Percentiles rank a stretch among this genome's conserved stretches.
These are phyloP conservation scores for Fusarium sp. DNA, from an alignment of 2,329 filamentous ascomycete genomes.

Conservation along the genomic window DNA sequence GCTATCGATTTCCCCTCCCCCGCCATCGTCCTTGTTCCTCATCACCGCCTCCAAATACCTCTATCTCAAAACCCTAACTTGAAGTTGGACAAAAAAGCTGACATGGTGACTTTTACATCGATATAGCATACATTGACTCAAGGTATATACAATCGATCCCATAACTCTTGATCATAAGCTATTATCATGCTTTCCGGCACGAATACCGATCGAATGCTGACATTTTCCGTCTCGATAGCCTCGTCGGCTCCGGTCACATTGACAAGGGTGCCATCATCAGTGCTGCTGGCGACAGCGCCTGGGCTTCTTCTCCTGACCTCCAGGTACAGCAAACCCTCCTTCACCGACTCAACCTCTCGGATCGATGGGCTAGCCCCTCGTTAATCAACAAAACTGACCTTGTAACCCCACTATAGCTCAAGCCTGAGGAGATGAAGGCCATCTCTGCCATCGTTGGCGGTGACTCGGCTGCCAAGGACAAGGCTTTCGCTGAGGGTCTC, in stretches of 20 bases:
- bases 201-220: conserved; percentile 36
- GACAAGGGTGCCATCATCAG: conserved; percentile 89
- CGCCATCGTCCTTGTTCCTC: conserved; percentile 30
- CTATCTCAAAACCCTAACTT: conserved; percentile 33
- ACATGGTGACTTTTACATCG: conserved; percentile 9
- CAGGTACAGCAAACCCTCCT: conserved; percentile 63
- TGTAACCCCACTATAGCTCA: conserved; percentile 41
- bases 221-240: conserved; percentile 60
- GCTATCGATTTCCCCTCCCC: conserved; percentile 20
- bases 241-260: conserved; percentile 81
- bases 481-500: conserved; percentile 77
- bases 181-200: background rate
- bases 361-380: background rate
- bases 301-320: conserved; percentile 78
- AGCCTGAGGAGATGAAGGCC: conserved; percentile 66
- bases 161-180: background rate
- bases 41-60: conserved; percentile 42
- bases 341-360: background rate
- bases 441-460: conserved; percentile 63
- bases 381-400: conserved; percentile 15
- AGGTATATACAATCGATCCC: conserved; percentile 51
- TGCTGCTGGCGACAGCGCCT: conserved; percentile 79
- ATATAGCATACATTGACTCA: conserved; percentile 61
- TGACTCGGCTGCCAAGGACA: conserved; percentile 63
- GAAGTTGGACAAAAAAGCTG: conserved; percentile 21